Base-by-base conservation (phyloP, 305 asterid species). In the Fraxinus baroniana region DNA sequence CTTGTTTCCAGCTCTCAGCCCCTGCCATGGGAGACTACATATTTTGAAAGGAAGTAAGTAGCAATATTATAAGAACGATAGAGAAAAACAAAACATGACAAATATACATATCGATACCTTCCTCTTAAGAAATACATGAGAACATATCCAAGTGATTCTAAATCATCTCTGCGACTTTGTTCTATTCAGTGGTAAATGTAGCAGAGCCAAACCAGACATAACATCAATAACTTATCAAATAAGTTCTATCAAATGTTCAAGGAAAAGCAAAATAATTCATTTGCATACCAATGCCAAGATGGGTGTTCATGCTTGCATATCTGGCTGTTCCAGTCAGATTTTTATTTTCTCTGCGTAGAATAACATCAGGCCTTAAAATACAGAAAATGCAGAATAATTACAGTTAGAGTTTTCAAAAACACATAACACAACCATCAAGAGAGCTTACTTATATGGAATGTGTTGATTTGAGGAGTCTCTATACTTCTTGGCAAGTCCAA, bases 131-230 rank as follows among this genome's bases (percentile, higher is more conserved):
- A 95, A 84, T 95, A 95, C 97, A 95, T 92, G 79, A 95, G 91
- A 83, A 93, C 97, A 85, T 90, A 95, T 79, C 97, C 98, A 73
- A 95, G 95, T 70, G 98, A 94, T 87, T 95, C 98, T 82, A 95
- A 88, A 87, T 94, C 98, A 90, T 95, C 98, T 89, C 98, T 87
- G 64, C 98, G 92, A 86, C 98, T 95, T 91, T 93, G 98, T 87
- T 95, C 98, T 94, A 78, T 74, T 79, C 60, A 82, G 82, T 79
- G 71, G 20, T 39, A 89, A 75, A 79, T 37, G 30, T 73, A 79
- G 79, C 33, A 74, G 74, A 84, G 77, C 80, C 81, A 26, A 83
- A 88, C 82, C 85, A 79, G 66, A 79, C 73, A 77, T 5, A 76
- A 80, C 49, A 78, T 49, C 49, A 77, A 78, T 46, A 77, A 33